A percentile compares a stretch with the other conserved stretches of the same genome.
phyloP scores from a whole-genome alignment of 805 yeast species.

The Starmerella asiatica region DNA sequence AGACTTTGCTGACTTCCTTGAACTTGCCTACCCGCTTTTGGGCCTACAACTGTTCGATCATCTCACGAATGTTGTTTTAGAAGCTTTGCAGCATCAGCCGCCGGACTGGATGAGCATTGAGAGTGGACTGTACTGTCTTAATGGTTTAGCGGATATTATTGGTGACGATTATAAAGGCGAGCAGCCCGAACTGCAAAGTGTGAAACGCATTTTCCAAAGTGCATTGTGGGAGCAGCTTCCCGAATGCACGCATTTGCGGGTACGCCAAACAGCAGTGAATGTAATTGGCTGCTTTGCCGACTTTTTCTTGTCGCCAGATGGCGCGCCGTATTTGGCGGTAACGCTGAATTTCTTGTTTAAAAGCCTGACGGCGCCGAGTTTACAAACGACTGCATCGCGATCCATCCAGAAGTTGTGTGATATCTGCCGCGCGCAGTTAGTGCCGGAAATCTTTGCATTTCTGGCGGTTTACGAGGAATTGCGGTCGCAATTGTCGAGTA shows the following conservation, averaged over 20 bases:
- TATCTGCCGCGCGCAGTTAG: constrained; percentile 21
- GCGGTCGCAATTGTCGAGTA: constrained; percentile 11
- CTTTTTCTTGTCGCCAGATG: constrained; percentile 39
- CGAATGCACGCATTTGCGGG: constrained; percentile 20
- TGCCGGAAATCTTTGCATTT: constrained; percentile 22
- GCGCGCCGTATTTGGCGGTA: constrained; percentile 34
- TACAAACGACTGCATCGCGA: constrained; percentile 35
- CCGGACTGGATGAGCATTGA: constrained; percentile 38
- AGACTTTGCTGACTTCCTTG: constrained; percentile 67
- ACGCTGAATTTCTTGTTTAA: constrained; percentile 46
- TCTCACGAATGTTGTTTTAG: constrained; percentile 25
- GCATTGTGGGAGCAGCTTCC: constrained; percentile 23
- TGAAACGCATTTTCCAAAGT: constrained; percentile 24
- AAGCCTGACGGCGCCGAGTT: constrained; percentile 24
- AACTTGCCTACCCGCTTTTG: constrained; percentile 52
- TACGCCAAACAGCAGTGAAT: constrained; percentile 40
- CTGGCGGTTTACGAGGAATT: constrained; percentile 22
- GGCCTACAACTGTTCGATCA: constrained; percentile 39
- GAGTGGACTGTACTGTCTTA: constrained; percentile 46
- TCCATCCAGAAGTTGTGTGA: constrained; percentile 41
- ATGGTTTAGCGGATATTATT: constrained; percentile 42
- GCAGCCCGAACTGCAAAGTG: constrained; percentile 24
- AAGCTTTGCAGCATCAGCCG: constrained; percentile 4
- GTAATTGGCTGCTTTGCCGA: constrained; percentile 48
- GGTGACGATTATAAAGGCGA: constrained; percentile 20